Conservation (phyloP, 1,284 basidiomycete genomes). For the Gastroboletus turbinatus region DNA sequence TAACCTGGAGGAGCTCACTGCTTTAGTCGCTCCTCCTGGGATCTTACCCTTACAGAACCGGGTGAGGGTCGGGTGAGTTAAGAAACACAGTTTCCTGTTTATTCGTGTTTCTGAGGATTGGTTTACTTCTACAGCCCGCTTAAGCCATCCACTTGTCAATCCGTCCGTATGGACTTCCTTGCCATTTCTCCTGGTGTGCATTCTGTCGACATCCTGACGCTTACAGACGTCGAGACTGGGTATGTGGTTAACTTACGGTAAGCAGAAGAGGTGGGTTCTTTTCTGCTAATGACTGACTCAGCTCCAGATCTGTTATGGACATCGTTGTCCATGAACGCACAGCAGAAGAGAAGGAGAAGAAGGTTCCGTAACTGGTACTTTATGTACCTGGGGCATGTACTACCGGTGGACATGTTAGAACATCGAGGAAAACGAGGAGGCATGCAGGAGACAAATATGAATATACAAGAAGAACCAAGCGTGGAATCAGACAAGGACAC, state of each 20-base stretch:
- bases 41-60: constrained; percentile 80
- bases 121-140: constrained; percentile 56
- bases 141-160: constrained; percentile 77
- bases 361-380: constrained; percentile 14
- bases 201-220: constrained; percentile 66
- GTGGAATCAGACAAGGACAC: constrained; percentile 10
- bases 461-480: constrained; percentile 29
- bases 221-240: constrained; percentile 74
- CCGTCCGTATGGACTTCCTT: constrained; percentile 83
- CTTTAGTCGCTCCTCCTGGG: constrained; percentile 49
- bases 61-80: constrained; percentile 73
- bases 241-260: constrained; percentile 75
- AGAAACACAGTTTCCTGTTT: not conserved
- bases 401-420: constrained; percentile 1
- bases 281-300: constrained; percentile 5
- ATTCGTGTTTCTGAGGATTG: constrained; percentile 10
- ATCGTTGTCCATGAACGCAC: constrained; percentile 58
- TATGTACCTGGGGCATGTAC: constrained; percentile 12
- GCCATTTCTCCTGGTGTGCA: constrained; percentile 81
- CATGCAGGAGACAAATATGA: constrained; percentile 16
- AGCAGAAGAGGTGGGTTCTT: constrained; percentile 13
- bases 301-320: constrained; percentile 60
- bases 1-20: constrained; percentile 33
- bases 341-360: constrained; percentile 1
- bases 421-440: not conserved